phyloP scores from a whole-genome alignment of 2,329 filamentous ascomycete species.

The Arthrobotrys sinensis region DNA sequence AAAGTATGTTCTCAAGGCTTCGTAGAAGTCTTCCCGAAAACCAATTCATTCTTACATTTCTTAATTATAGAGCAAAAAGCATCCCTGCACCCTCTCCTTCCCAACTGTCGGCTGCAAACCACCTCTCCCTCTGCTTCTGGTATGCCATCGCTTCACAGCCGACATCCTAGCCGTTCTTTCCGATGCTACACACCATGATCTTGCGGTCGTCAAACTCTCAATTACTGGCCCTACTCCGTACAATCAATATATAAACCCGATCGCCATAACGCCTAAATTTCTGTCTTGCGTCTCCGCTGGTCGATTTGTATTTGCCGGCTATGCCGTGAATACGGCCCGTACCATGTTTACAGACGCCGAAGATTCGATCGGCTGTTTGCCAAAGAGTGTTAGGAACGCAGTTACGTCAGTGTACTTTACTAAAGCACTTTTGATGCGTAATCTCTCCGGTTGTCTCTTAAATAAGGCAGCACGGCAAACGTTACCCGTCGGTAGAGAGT shows the following conservation, averaged over 20 bases:
- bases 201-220: neutral
- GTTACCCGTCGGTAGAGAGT: neutral
- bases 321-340: neutral
- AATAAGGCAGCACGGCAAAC: neutral
- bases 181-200: neutral
- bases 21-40: too few species aligned
- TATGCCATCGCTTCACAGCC: slow-evolving; percentile 9
- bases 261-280: neutral
- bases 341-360: neutral
- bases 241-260: neutral
- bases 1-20: neutral
- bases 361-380: neutral
- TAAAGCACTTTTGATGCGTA: neutral
- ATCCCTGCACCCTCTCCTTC: slow-evolving; percentile 6
- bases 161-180: neutral
- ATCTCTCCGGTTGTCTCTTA: neutral
- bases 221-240: neutral
- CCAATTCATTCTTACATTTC: too few species aligned
- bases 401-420: neutral
- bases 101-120: neutral
- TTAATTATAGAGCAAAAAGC: neutral
- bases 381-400: neutral
- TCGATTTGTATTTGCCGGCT: slow-evolving; percentile 10
- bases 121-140: neutral
- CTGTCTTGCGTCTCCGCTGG: neutral